Evolutionary conservation across 2,329 filamentous ascomycete species (phyloP).

Genomic region (Fusarium bactridioides): DNA sequence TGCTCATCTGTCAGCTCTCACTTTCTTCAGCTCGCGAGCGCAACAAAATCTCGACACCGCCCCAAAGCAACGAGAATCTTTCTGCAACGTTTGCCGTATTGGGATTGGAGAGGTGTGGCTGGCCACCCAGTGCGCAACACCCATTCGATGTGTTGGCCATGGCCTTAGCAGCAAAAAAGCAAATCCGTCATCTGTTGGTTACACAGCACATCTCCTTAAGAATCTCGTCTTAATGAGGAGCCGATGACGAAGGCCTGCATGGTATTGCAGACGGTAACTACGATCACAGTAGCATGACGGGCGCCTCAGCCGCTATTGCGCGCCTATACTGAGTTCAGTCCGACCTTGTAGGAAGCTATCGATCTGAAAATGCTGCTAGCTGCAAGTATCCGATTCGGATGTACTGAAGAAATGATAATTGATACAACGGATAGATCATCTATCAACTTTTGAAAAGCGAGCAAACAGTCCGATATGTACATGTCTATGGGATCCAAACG

Average conservation of each 20-base stretch:
- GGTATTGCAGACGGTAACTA: not conserved
- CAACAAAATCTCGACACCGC: conserved; percentile 12
- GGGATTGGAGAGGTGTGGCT: conserved; percentile 28
- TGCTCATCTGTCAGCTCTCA: conserved; percentile 19
- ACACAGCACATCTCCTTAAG: conserved; percentile 5
- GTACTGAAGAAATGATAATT: conserved; percentile 15
- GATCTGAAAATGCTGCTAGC: conserved; percentile 16
- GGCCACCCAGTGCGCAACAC: conserved; percentile 9
- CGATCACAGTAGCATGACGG: not conserved
- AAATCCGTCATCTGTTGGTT: conserved; percentile 24
- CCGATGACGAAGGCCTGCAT: conserved; percentile 30
- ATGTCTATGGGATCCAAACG: not conserved
- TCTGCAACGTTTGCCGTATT: conserved; percentile 36
- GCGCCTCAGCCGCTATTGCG: conserved; percentile 2
- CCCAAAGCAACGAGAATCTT: conserved; percentile 15
- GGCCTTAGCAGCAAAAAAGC: conserved; percentile 29
- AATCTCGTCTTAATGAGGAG: conserved; percentile 11
- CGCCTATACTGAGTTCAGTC: conserved; percentile 13
- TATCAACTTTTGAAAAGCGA: not conserved
- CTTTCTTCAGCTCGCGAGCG: conserved; percentile 17
- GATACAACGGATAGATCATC: conserved; percentile 3
- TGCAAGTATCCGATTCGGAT: conserved; percentile 27
- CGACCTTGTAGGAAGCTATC: conserved; percentile 7
- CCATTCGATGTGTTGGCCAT: conserved; percentile 14
- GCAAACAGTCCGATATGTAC: not conserved